phyloP scores from a whole-genome alignment of 345 rosid species.

The Acer yangbiense region DNA sequence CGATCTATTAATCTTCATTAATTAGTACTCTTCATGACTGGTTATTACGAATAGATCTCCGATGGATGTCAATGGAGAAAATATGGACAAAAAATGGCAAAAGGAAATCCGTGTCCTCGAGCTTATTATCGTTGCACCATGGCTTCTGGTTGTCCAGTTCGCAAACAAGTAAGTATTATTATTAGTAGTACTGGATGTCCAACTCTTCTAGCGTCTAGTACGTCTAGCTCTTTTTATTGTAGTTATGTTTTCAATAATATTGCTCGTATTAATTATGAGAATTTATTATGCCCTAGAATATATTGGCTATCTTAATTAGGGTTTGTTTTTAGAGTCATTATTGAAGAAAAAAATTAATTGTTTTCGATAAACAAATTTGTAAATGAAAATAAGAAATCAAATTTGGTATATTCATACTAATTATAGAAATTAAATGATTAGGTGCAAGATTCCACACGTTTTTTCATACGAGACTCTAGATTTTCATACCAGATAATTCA shows the following conservation, averaged over 20 bases:
- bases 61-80: conserved; percentile 74
- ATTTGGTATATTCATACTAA: too few relatives aligned
- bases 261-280: neutral
- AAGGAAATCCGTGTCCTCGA: conserved; percentile 67
- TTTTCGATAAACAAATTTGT: too few relatives aligned
- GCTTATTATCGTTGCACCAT: conserved; percentile 69
- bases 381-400: too few relatives aligned
- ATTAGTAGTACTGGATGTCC: too few relatives aligned
- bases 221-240: neutral
- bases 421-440: too few relatives aligned
- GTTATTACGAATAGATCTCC: conserved; percentile 34
- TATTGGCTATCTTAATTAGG: neutral
- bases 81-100: conserved; percentile 67
- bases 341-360: too few relatives aligned
- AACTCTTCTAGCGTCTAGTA: too few relatives aligned
- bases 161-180: conserved; percentile 44
- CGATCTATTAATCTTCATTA: too few relatives aligned
- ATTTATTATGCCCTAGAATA: neutral
- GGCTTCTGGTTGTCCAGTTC: conserved; percentile 60
- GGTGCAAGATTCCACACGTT: too few relatives aligned
- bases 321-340: neutral
- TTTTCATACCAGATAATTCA: too few relatives aligned
- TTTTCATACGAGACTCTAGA: too few relatives aligned
- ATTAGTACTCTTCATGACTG: neutral
- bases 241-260: neutral